Evolutionary conservation across 2,329 filamentous ascomycete species (phyloP), one percentile per base, ranked within the genome.

Genomic region (Cytospora leucostoma): DNA sequence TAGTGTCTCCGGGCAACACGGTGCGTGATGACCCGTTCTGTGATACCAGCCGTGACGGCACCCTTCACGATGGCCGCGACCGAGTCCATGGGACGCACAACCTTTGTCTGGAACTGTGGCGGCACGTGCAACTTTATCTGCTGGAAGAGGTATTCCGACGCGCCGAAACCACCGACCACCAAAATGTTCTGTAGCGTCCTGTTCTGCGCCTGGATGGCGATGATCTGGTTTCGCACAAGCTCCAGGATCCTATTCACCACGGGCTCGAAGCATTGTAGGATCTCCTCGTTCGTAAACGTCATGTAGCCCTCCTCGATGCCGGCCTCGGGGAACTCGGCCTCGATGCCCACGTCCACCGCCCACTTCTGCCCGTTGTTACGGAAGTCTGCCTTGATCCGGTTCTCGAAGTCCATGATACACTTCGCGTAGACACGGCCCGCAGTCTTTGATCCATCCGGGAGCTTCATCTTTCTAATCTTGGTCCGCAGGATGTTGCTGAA

Each of bases 381-480:
- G 88, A 99, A 99, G 77, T 98, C 95, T 56, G 95, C 95, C 84
- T 99, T 99, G 85, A 99, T 97, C 76, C 95, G 85, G 85, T 98
- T 98, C 82, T 99, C 95, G 72, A 99, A 99, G 78, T 99, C 95
- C 94, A 98, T 98, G 78, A 99, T 98, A 77, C 94, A 98, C 81
- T 98, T 98, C 69, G 94, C 94, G 77, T 98, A 98, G 61, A 99
- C 95, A 77, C 94, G 93, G 51, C 94, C 94, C n/a, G 95, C 94
- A 3, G 93, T 98, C 79, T 94, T 96, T 70, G 94, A 97, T 54
- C 93, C 94, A 73, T 98, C 94, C 1, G 95, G 93, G 53, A 99
- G 83, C 79, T 98, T 98, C 95, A 98, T 98, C 83, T 98, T 98
- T 70, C 94, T 86, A 71, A 99, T 98, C 83, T 98, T 98, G 66